Conservation (phyloP, 106 monocot species). For the Dendrobium huoshanense region DNA sequence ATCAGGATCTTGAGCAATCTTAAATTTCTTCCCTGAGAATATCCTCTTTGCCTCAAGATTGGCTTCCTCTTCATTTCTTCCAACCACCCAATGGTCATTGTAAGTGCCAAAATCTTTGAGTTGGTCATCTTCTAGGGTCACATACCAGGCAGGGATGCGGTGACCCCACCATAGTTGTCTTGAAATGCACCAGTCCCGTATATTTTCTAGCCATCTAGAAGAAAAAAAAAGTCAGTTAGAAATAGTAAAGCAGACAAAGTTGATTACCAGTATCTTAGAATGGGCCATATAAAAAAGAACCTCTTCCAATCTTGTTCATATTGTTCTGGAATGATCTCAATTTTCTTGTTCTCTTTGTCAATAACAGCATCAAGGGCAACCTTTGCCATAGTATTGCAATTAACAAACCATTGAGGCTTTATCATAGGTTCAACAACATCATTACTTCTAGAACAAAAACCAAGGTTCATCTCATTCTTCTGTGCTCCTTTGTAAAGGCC, state of each 20-base stretch:
- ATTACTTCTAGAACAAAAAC: slow-evolving; percentile 86
- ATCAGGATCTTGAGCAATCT: slow-evolving; percentile 82
- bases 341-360: slow-evolving; percentile 45
- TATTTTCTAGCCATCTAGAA: slow-evolving; percentile 86
- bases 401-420: slow-evolving; percentile 97
- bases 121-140: slow-evolving; percentile 62
- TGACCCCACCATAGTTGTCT: slow-evolving; percentile 99
- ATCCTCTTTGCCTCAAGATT: slow-evolving; percentile 34
- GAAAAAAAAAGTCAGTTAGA: background rate
- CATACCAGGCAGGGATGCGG: slow-evolving; percentile 96
- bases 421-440: slow-evolving; percentile 97
- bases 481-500: slow-evolving; percentile 66
- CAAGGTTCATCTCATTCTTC: slow-evolving; percentile 91
- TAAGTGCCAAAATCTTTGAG: slow-evolving; percentile 66
- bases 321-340: slow-evolving; percentile 91
- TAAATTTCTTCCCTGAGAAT: slow-evolving; percentile 56
- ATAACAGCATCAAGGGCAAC: slow-evolving; percentile 78
- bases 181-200: slow-evolving; percentile 98
- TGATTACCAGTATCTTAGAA: background rate
- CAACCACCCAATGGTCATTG: slow-evolving; percentile 91
- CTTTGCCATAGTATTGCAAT: slow-evolving; percentile 77
- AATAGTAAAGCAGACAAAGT: background rate
- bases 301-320: slow-evolving; percentile 88
- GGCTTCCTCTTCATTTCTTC: slow-evolving; percentile 71
- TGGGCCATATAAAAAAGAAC: slow-evolving; percentile 14